Conservation (phyloP, 345 rosid genomes). For the Camelina hispida region DNA sequence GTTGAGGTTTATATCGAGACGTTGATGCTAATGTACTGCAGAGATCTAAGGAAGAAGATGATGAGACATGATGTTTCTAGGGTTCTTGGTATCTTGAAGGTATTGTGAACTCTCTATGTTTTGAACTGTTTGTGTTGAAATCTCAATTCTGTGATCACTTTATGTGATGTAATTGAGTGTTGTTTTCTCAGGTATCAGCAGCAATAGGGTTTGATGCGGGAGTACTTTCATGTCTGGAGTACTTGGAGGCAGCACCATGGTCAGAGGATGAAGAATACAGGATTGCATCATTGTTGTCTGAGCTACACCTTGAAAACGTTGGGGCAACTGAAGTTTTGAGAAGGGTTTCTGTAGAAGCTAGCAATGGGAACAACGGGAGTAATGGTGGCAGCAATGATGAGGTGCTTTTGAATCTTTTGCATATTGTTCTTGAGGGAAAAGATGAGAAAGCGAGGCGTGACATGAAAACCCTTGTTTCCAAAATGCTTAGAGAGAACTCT, state of each 20-base stretch:
- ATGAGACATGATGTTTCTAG: conserved; percentile 86
- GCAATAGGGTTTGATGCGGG: conserved; percentile 98
- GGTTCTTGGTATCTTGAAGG: conserved; percentile 96
- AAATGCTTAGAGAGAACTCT: conserved; percentile 95
- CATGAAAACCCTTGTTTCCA: conserved; percentile 89
- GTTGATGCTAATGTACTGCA: conserved; percentile 89
- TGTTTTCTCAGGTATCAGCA: conserved; percentile 79
- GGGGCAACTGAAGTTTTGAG: conserved; percentile 95
- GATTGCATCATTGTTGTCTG: conserved; percentile 81
- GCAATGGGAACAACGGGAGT: conserved; percentile 49
- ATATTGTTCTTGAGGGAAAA: conserved; percentile 93
- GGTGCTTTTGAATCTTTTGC: conserved; percentile 85
- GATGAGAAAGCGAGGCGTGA: conserved; percentile 99
- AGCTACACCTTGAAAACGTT: conserved; percentile 85
- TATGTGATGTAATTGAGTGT: not conserved
- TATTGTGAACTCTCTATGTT: conserved; percentile 26
- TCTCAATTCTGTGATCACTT: not conserved
- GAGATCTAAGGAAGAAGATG: conserved; percentile 89
- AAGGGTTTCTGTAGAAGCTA: conserved; percentile 81
- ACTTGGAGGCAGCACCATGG: conserved; percentile 99
- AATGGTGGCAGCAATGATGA: conserved; percentile 58
- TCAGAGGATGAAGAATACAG: conserved; percentile 97
- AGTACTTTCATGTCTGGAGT: conserved; percentile 91
- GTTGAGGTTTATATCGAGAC: conserved; percentile 97
- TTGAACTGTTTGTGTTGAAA: not conserved